A percentile compares a stretch with the other conserved stretches of the same genome.
Evolutionary conservation across 2,329 filamentous ascomycete genomes (phyloP).

Genomic region (Fusarium irregulare): DNA sequence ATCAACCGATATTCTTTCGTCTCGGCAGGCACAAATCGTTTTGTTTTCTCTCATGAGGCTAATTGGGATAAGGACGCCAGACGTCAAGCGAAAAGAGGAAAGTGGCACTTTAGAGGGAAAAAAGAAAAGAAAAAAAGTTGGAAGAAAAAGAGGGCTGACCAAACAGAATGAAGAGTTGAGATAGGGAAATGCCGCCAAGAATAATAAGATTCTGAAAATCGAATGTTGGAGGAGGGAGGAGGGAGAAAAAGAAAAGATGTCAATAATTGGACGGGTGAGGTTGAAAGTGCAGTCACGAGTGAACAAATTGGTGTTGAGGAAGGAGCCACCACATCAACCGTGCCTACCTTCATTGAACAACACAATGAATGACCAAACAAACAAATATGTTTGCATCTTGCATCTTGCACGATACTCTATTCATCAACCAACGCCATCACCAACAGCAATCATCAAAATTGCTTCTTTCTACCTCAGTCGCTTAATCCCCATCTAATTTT

Average conservation of each 20-base stretch:
- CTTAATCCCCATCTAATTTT: conserved; percentile 21
- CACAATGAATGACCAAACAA: background rate
- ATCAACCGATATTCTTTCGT: conserved; percentile 16
- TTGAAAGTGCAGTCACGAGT: background rate
- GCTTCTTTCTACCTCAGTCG: conserved; percentile 11
- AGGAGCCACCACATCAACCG: background rate
- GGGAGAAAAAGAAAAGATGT: conserved; percentile 2
- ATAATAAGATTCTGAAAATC: background rate
- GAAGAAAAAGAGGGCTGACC: conserved; percentile 2
- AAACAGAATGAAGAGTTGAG: background rate
- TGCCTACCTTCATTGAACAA: background rate
- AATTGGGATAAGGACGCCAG: conserved; percentile 22
- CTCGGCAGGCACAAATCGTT: conserved; percentile 5
- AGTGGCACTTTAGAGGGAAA: conserved; percentile 9
- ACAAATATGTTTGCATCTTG: conserved; percentile 2
- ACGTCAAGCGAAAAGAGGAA: conserved; percentile 25
- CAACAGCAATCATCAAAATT: conserved; percentile 9
- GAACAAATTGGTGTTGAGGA: background rate
- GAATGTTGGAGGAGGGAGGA: conserved; percentile 1
- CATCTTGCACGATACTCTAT: background rate
- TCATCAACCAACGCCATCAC: background rate
- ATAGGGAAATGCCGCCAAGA: background rate
- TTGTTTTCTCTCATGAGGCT: background rate
- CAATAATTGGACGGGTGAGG: background rate
- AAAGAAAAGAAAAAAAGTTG: background rate